A percentile compares a stretch with the other conserved stretches of the same genome.
phyloP scores from a whole-genome alignment of 306 rosid genomes.

The Sindora glabra region DNA sequence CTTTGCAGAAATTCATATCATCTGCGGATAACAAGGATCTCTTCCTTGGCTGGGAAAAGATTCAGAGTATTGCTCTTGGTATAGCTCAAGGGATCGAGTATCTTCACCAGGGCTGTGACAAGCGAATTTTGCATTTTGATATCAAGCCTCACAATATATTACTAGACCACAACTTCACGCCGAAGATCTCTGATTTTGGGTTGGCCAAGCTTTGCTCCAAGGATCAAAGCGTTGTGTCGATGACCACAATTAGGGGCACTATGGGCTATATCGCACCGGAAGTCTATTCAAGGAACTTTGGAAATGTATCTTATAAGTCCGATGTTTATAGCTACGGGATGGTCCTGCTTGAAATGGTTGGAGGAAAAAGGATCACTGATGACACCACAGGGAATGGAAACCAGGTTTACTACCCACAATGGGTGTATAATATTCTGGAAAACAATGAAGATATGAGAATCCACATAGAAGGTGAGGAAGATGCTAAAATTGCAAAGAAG shows the following conservation, averaged over 20 bases:
- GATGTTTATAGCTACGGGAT: neutral
- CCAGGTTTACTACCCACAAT: neutral
- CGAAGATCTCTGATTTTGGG: neutral
- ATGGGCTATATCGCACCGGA: neutral
- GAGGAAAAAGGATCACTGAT: too few species aligned
- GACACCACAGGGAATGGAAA: neutral
- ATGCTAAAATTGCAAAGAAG: too few species aligned
- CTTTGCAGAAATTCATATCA: neutral
- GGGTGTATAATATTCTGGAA: too few species aligned
- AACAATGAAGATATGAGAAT: neutral
- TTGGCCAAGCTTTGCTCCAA: too few species aligned
- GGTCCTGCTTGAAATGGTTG: too few species aligned
- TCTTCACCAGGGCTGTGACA: slow-evolving; percentile 19
- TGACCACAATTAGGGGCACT: neutral
- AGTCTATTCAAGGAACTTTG: neutral
- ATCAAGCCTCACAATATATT: neutral
- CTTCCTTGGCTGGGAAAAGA: neutral
- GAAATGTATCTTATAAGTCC: neutral
- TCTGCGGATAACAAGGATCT: neutral
- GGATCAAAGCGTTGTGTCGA: neutral
- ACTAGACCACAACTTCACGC: neutral
- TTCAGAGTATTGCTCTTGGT: neutral
- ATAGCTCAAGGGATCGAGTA: slow-evolving; percentile 13
- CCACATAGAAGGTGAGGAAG: neutral
- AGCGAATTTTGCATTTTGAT: slow-evolving; percentile 9